Base-by-base conservation (phyloP, 768 basidiomycete genomes). In the Leccinum olivaceopallidum region DNA sequence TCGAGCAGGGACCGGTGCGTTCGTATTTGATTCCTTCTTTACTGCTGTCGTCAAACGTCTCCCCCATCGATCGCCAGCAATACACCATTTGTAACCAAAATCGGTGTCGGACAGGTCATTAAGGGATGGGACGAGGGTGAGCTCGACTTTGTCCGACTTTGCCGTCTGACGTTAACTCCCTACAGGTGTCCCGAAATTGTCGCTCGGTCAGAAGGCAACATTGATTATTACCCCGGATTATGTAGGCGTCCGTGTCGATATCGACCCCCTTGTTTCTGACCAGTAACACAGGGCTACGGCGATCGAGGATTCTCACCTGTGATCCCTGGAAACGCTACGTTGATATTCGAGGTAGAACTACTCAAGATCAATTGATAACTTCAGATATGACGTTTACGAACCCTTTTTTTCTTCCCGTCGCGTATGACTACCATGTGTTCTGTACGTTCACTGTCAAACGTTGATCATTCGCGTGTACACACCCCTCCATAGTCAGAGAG, bases 111-210 rank as follows among this genome's bases (percentile, higher is more conserved):
- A 8, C 86, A 87, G 69, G 93, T 95, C 52, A 94, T 95, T 77
- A 88, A 81, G 69, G 91, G 93, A 32, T 95, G 92, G 94, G 93
- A 94, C 69, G 90, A 94, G 73, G 93, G 94, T 88, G 64, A 66
- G 81, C 75, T 37, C 8, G 14, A 13, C 9, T 20, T 49, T 30
- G 37, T 4, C 13, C 36, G 12, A 32, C 8, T 24, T 34, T 30
- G 6, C 16, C 12, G 13, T 50, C 8, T 12, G 18, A 18, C 10
- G 28, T 62, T 37, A 63, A 58, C 44, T 30, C 37, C 51, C 9
- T 6, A 52, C 67, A 93, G 92, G 87, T 54, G 91, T 95, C 16
- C 85, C 81, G 5, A 79, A 92, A 76, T 77, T 95, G 63, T 91
- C 90, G 12, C 37, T 91, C 34, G 91, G 91, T 65, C 69, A 89